phyloP scores from a whole-genome alignment of 345 rosid species.

The Euphorbia lathyris region DNA sequence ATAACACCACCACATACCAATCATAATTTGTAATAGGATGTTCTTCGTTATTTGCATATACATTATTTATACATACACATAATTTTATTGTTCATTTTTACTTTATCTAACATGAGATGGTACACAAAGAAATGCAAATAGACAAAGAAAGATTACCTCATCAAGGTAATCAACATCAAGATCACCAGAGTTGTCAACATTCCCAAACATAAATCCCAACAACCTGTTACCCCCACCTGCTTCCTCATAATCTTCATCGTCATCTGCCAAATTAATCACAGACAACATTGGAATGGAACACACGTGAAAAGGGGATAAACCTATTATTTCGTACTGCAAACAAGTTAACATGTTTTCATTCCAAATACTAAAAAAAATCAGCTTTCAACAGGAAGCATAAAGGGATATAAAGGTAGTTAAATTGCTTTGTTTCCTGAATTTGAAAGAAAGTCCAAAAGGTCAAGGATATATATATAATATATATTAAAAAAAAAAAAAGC shows the following conservation, averaged over 20 bases:
- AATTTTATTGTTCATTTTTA: neutral
- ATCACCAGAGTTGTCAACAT: slow-evolving; percentile 92
- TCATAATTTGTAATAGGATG: neutral
- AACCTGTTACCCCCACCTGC: slow-evolving; percentile 60
- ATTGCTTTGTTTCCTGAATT: neutral
- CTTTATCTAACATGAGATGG: neutral
- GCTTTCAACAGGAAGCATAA: neutral
- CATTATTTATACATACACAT: neutral
- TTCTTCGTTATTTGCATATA: neutral
- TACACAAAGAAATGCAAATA: neutral
- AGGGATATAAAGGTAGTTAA: neutral
- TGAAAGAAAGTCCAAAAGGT: neutral
- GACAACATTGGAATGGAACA: slow-evolving; percentile 7
- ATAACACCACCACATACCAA: neutral
- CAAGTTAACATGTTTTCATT: neutral
- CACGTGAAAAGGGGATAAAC: neutral
- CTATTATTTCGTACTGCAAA: neutral
- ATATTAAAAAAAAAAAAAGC: no score
- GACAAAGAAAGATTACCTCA: slow-evolving; percentile 48
- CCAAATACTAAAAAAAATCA: neutral
- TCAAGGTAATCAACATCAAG: slow-evolving; percentile 98
- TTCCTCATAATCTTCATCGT: slow-evolving; percentile 73
- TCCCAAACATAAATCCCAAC: slow-evolving; percentile 93
- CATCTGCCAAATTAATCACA: slow-evolving; percentile 38
- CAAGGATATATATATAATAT: neutral